Evolutionary conservation across 495 filamentous ascomycete species (phyloP).

Genomic region (Neurospora sp.): DNA sequence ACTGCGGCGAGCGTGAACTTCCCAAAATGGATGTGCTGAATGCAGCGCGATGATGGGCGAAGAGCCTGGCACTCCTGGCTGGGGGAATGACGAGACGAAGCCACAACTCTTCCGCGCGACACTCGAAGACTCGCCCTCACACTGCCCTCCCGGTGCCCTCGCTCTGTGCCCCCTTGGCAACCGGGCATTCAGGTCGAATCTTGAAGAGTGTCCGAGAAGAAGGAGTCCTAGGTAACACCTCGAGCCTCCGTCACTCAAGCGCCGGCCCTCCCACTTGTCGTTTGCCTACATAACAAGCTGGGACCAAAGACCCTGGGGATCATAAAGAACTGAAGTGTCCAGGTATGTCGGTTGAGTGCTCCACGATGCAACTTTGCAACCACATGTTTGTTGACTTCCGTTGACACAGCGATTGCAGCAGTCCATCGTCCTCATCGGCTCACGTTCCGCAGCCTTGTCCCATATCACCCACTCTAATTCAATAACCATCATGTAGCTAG

Average conservation of each 20-base stretch:
- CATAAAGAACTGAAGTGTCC: background rate
- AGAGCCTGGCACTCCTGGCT: background rate
- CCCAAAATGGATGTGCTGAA: background rate
- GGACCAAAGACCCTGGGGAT: background rate
- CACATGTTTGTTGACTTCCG: background rate
- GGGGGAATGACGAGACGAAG: background rate
- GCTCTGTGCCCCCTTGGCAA: background rate
- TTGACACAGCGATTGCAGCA: background rate
- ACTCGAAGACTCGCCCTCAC: background rate
- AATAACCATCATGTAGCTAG: background rate
- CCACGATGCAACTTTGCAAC: background rate
- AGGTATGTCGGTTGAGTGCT: background rate
- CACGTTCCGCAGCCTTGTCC: background rate
- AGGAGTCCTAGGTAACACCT: background rate
- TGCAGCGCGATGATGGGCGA: background rate
- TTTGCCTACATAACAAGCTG: background rate
- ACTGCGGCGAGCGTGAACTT: background rate
- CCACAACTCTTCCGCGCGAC: background rate
- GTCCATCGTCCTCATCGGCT: background rate
- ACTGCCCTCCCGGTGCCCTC: background rate
- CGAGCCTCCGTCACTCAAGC: background rate
- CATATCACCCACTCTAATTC: background rate
- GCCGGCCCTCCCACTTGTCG: background rate
- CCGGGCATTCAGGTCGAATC: background rate
- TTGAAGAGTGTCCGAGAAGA: background rate